Conservation (phyloP, 441 rosid genomes). For the Euphorbia celastroides region DNA sequence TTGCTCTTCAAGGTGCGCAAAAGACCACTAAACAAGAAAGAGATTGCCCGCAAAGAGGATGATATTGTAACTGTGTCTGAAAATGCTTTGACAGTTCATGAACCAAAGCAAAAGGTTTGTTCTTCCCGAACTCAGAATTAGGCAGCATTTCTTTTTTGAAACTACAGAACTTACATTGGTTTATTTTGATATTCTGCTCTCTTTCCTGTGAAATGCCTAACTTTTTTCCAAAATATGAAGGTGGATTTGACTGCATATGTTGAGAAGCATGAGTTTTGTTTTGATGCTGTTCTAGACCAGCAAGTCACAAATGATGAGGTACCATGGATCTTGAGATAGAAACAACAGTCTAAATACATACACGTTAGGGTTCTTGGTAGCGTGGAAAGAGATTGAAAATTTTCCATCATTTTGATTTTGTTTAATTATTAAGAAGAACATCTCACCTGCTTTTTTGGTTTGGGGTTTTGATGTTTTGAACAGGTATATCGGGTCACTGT, state of each 20-base stretch:
- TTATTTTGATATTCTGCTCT: not conserved
- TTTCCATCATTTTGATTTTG: not conserved
- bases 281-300: slow-evolving; percentile 96
- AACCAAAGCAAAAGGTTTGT: slow-evolving; percentile 92
- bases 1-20: slow-evolving; percentile 67
- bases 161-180: not conserved
- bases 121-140: slow-evolving; percentile 12
- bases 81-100: slow-evolving; percentile 78
- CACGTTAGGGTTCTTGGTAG: no score
- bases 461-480: slow-evolving; percentile 13
- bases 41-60: slow-evolving; percentile 80
- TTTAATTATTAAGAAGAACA: not conserved
- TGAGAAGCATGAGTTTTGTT: slow-evolving; percentile 97
- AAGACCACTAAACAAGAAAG: slow-evolving; percentile 95
- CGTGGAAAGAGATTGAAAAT: not conserved
- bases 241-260: slow-evolving; percentile 98
- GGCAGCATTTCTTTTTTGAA: not conserved
- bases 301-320: slow-evolving; percentile 80
- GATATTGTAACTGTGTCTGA: slow-evolving; percentile 75
- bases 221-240: slow-evolving; percentile 39
- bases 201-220: no score
- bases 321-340: no score
- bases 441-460: not conserved
- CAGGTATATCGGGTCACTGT: slow-evolving; percentile 92
- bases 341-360: no score